Percentiles rank a stretch among this genome's conserved stretches.
These are phyloP conservation scores for Dendrobium nobile DNA, from an alignment of 106 monocot species.

Conservation along the genomic window DNA sequence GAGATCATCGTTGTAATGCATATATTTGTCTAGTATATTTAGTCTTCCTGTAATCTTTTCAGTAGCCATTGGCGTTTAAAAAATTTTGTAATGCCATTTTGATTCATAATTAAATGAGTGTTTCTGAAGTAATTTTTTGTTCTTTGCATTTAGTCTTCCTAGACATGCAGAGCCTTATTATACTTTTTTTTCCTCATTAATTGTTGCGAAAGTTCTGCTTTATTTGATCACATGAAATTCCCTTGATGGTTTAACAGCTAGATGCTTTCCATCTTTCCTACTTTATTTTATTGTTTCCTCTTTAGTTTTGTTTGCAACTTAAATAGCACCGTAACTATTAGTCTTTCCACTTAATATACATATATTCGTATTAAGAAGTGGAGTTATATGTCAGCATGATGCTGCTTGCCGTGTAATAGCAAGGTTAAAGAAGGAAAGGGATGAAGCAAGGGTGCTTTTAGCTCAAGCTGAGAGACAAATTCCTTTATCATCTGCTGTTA, in stretches of 20 bases:
- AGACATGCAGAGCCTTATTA: too few species aligned
- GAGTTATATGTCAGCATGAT: slow-evolving; percentile 61
- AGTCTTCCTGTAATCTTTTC: not conserved
- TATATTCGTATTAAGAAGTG: not conserved
- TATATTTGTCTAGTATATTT: not conserved
- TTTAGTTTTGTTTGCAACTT: not conserved
- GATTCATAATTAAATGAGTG: not conserved
- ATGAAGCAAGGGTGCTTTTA: slow-evolving; percentile 77
- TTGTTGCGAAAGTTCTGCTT: not conserved
- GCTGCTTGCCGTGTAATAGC: slow-evolving; percentile 98
- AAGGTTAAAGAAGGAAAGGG: slow-evolving; percentile 89
- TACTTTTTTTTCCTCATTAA: not conserved
- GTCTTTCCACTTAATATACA: not conserved
- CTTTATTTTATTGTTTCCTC: not conserved
- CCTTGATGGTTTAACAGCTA: not conserved
- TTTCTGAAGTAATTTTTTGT: too few species aligned
- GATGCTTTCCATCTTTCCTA: not conserved
- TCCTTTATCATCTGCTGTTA: slow-evolving; percentile 32
- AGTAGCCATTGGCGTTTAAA: not conserved
- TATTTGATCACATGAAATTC: not conserved
- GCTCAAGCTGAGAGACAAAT: slow-evolving; percentile 86
- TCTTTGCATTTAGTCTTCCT: too few species aligned
- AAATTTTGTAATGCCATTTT: not conserved
- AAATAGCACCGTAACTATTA: not conserved
- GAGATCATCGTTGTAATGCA: not conserved